These are phyloP conservation scores for Hylodesmum podocarpum DNA, from an alignment of 306 rosid genomes.

Conservation along the genomic window DNA sequence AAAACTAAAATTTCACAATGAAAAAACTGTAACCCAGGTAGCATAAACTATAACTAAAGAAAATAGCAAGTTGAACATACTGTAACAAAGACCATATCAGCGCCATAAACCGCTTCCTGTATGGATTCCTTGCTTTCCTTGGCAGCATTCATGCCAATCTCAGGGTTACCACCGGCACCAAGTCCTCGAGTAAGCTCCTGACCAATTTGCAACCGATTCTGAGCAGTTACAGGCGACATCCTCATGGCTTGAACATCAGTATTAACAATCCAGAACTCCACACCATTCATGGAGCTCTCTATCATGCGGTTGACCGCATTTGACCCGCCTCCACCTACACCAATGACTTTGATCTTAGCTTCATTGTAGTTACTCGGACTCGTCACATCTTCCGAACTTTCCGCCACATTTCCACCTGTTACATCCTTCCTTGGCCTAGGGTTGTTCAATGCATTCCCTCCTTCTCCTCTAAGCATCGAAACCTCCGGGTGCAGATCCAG, in stretches of 20 bases:
- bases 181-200: constrained; percentile 98
- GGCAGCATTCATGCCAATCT: constrained; percentile 99
- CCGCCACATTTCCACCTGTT: constrained; percentile 49
- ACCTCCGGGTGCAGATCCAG: constrained; percentile 91
- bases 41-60: constrained; percentile 33
- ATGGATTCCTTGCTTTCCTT: constrained; percentile 84
- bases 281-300: constrained; percentile 95
- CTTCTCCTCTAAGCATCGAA: constrained; percentile 92
- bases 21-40: constrained; percentile 13
- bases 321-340: constrained; percentile 97
- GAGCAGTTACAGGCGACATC: constrained; percentile 86
- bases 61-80: constrained; percentile 54
- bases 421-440: constrained; percentile 66
- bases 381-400: constrained; percentile 51
- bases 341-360: constrained; percentile 90
- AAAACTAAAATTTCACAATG: constrained; percentile 17
- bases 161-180: constrained; percentile 99
- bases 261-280: constrained; percentile 95
- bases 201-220: constrained; percentile 86
- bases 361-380: constrained; percentile 56
- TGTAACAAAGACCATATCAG: constrained; percentile 98
- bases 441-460: constrained; percentile 40
- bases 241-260: constrained; percentile 96
- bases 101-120: constrained; percentile 86
- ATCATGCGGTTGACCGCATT: constrained; percentile 98